A percentile compares a stretch with the other conserved stretches of the same genome.
These are phyloP conservation scores for Xylaria palmicola DNA, from an alignment of 495 filamentous ascomycete species.

Conservation along the genomic window DNA sequence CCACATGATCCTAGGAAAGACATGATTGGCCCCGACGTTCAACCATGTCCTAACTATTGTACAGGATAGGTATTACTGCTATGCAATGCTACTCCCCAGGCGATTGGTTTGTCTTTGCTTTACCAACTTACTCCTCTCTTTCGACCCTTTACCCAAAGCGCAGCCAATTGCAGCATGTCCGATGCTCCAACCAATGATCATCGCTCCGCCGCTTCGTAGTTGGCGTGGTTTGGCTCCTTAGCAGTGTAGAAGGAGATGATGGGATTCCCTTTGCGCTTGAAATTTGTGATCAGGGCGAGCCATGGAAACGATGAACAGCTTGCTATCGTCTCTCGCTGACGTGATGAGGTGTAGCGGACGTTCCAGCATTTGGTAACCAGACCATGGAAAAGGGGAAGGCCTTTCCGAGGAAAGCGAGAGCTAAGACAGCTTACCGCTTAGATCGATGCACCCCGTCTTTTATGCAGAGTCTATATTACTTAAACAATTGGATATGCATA, in stretches of 20 bases:
- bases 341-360: neutral
- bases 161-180: neutral
- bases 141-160: neutral
- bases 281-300: neutral
- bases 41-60: neutral
- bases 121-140: neutral
- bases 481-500: too few relatives aligned
- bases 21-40: neutral
- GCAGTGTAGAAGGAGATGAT: neutral
- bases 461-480: neutral
- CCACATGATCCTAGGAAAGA: neutral
- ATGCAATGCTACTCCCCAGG: too few relatives aligned
- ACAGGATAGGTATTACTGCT: too few relatives aligned
- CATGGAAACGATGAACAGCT: neutral
- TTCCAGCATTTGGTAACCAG: neutral
- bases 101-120: too few relatives aligned
- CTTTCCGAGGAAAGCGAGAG: neutral
- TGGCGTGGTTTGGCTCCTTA: neutral
- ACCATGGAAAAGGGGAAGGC: neutral
- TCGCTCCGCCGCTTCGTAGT: neutral
- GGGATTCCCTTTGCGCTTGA: neutral
- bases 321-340: neutral
- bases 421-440: neutral
- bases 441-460: neutral
- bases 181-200: neutral